Base-by-base conservation (phyloP, 768 basidiomycete genomes). In the Boletus barrowsii region DNA sequence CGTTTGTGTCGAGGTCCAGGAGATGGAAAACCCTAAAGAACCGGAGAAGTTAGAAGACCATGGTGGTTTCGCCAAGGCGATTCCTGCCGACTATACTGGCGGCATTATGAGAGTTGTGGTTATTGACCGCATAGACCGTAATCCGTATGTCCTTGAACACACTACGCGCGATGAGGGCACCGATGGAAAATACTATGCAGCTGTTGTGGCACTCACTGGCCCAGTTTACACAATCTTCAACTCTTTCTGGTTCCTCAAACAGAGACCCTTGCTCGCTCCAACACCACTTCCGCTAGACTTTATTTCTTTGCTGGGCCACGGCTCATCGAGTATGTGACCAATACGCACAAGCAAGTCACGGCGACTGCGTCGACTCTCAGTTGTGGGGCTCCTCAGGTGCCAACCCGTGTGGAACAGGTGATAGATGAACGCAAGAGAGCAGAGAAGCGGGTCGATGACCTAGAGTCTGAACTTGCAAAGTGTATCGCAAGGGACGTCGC, bases 251-350 rank as follows among this genome's bases (percentile, higher is more conserved):
- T 87, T 41, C 83, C 88, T 22, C 78, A 88, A 65, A 87, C 83
- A 10, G 87, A 88, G 53, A 71, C 83, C 1, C 73, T 88, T 26
- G 75, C 86, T 37, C 80, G 86, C 10, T 79, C 85, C 9, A 74
- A 75, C 15, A 78, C 82, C 3, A 79, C 82, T 0, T 84, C 86
- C 53, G 83, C 82, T 22, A 84, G 91, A 24, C 78, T 95, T 5
- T 90, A 84, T 72, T 94, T 97, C 74, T 77, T 88, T 47, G 74
- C 84, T n/a, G 93, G 93, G 5, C 86, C 88, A 15, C 84, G 93
- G 22, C 78, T 92, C 7, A 80, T 88, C 42, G 63, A 75, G 3
- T 78, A 89, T 63, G 74, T 93, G 49, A 74, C 79, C 3, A 75
- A 79, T 3, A 75, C 83, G 0, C 87, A 90, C 60, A 67, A 71